Evolutionary conservation across 352 stramenopile genomes (phyloP).

Genomic region (Phytophthora sp.): DNA sequence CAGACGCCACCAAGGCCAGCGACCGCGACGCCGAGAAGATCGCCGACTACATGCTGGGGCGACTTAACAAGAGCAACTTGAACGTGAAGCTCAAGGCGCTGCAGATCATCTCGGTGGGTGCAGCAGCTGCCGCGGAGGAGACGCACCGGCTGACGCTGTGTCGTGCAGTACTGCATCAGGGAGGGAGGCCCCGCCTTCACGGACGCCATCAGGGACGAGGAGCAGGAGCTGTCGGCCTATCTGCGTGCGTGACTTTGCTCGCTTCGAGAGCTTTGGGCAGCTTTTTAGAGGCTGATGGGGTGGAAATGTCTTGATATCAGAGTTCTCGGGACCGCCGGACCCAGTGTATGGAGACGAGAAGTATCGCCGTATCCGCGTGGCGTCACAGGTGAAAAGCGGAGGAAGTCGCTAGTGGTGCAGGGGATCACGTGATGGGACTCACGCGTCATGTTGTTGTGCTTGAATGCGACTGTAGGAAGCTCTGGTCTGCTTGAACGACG

Average conservation of each 20-base stretch:
- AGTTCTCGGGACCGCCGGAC: conserved; percentile 78
- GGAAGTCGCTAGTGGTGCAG: no score
- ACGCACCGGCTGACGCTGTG: conserved; percentile 1
- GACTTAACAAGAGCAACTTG: conserved; percentile 83
- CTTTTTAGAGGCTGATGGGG: background rate
- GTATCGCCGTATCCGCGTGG: conserved; percentile 84
- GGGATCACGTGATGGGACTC: conserved; percentile 15
- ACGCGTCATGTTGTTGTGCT: conserved; percentile 21
- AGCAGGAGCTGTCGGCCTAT: conserved; percentile 72
- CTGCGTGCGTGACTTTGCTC: conserved; percentile 55
- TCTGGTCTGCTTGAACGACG: conserved; percentile 80
- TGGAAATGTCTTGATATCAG: conserved; percentile 35
- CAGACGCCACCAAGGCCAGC: conserved; percentile 68
- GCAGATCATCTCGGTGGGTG: conserved; percentile 82
- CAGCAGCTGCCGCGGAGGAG: background rate
- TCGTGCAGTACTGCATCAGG: conserved; percentile 74
- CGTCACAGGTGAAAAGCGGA: conserved; percentile 50
- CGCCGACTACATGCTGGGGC: conserved; percentile 76
- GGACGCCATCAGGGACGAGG: conserved; percentile 67
- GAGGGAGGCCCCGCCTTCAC: conserved; percentile 69
- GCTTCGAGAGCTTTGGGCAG: background rate
- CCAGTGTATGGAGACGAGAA: conserved; percentile 84
- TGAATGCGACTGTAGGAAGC: conserved; percentile 51
- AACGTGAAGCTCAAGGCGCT: conserved; percentile 88
- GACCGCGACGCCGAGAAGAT: conserved; percentile 78